A percentile compares a stretch with the other conserved stretches of the same genome.
These are phyloP conservation scores for Vaccinium macrocarpon DNA, from an alignment of 148 eudicot species.

Conservation along the genomic window DNA sequence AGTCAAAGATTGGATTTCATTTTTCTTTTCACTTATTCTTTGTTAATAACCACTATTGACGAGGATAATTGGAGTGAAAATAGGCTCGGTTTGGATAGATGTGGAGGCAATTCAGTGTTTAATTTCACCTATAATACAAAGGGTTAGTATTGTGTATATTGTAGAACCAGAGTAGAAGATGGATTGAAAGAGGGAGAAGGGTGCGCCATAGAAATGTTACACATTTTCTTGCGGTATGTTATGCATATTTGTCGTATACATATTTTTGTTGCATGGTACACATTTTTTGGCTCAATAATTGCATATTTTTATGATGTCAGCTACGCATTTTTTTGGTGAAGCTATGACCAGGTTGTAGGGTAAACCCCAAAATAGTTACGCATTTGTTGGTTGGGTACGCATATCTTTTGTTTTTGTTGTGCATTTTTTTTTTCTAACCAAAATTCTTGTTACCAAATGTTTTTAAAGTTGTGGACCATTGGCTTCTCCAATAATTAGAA, in stretches of 20 bases:
- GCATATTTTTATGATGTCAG: background rate
- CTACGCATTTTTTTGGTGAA: background rate
- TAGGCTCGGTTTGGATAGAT: background rate
- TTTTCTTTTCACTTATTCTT: background rate
- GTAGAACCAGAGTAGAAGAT: background rate
- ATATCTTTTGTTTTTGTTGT: background rate
- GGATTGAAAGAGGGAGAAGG: background rate
- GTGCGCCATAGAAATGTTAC: background rate
- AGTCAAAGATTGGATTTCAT: slow-evolving; percentile 12
- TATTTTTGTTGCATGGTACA: too few relatives aligned
- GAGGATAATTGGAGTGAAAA: background rate
- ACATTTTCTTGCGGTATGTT: background rate
- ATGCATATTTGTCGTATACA: background rate
- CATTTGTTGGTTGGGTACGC: background rate
- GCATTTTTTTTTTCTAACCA: background rate
- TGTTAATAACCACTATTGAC: background rate
- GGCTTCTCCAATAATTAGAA: background rate
- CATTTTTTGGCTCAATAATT: background rate
- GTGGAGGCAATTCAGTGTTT: background rate
- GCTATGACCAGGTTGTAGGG: background rate
- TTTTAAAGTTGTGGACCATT: background rate
- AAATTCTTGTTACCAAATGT: background rate
- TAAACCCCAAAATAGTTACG: background rate
- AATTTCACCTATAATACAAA: background rate
- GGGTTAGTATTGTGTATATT: background rate